Evolutionary conservation across 129 eudicot species (phyloP), one percentile per base, ranked within the genome.

Genomic region (Escallonia rubra): DNA sequence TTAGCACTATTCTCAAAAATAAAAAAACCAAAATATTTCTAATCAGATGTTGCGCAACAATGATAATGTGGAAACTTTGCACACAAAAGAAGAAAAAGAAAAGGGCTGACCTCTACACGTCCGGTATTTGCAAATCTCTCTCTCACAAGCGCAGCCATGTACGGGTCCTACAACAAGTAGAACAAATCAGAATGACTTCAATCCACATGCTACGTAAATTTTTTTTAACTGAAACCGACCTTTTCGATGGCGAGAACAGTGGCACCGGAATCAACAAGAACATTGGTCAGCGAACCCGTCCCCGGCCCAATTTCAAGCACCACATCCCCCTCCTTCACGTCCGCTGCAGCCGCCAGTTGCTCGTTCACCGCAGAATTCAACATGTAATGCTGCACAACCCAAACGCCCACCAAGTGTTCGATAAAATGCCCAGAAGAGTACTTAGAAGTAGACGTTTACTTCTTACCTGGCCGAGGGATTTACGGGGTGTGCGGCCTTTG

Each of bases 251-350:
- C 99, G 53, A 94, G 81, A 75, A 94, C 95, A 74, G 84, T 82
- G 48, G 99, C 99, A 74, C 99, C 99, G 59, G 93, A 86, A 67
- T 80, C 85, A 61, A 94, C 83, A 65, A 94, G 97, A 57, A 87
- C 94, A 81, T 87, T 89, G 4, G 99, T 94, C 57, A 94, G 85
- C 12, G 96, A 94, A 72, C 99, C 99, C 5, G 99, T 94, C 60
- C 99, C 99, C 1, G 97, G 99, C 39, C 99, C 99, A 53, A 94
- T 94, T 78, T 94, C 99, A 65, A 94, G 93, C 60, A 94, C 99
- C 52, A 94, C 34, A 50, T 94, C 97, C 43, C 99, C 99, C 57
- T 87, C 93, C 65, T 69, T 71, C 60, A 94, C 96, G 59, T 78
- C 72, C 1, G 90, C 99, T 49, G 86, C 99, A 42, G 67, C 71